Evolutionary conservation across 192 early-diverging fungal genomes (phyloP).

Genomic region (Rhizophagus prolifer): DNA sequence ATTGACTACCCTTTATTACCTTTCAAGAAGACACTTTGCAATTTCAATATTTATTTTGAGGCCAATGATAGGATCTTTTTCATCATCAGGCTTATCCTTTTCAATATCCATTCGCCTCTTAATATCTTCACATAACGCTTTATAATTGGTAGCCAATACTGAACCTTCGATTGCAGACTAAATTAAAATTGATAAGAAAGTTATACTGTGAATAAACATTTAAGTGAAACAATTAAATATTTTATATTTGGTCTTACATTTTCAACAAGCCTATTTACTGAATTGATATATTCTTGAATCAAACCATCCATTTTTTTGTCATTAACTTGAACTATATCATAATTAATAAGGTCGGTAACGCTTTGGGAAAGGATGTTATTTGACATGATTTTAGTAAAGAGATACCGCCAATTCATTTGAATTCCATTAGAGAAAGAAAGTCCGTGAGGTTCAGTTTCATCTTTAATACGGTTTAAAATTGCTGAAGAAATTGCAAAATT

Average conservation of each 20-base stretch:
- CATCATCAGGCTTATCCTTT: neutral
- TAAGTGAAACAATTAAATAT: neutral
- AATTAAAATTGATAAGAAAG: neutral
- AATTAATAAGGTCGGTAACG: neutral
- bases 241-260: neutral
- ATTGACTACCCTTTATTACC: neutral
- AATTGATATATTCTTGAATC: neutral
- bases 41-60: constrained; percentile 10
- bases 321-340: neutral
- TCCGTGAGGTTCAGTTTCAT: neutral
- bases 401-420: neutral
- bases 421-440: constrained; percentile 1
- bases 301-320: neutral
- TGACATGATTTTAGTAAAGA: constrained; percentile 7
- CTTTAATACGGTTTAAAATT: neutral
- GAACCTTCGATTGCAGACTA: neutral
- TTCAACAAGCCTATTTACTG: neutral
- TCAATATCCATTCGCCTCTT: constrained; percentile 12
- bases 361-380: neutral
- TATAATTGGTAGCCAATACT: neutral
- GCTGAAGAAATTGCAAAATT: constrained; percentile 1
- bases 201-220: neutral
- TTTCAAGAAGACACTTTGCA: neutral
- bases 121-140: neutral
- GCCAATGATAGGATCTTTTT: neutral